These are phyloP conservation scores for Juglanconis oblonga DNA, from an alignment of 2,329 filamentous ascomycete genomes.

Conservation along the genomic window DNA sequence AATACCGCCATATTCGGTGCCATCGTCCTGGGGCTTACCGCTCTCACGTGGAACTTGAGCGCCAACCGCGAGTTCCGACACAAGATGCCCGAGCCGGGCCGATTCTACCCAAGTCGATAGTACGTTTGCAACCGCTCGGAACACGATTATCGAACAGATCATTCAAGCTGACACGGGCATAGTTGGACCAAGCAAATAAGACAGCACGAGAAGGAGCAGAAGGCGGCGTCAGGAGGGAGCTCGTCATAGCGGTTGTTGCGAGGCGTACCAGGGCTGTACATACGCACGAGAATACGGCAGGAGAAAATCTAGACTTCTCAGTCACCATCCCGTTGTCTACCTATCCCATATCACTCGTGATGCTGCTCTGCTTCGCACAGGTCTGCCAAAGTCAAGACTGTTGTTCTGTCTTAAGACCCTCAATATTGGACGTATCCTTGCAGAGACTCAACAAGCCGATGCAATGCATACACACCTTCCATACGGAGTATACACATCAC, in stretches of 20 bases:
- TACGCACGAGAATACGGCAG: not conserved
- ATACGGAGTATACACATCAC: too few species aligned
- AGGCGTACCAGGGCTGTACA: not conserved
- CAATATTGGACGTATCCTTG: too few species aligned
- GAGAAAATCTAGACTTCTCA: not conserved
- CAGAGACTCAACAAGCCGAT: too few species aligned
- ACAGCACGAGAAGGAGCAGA: conserved; percentile 38
- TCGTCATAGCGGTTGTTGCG: not conserved
- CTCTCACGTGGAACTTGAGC: conserved; percentile 66
- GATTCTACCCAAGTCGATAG: conserved; percentile 87
- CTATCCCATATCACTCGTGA: too few species aligned
- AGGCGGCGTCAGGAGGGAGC: conserved; percentile 22
- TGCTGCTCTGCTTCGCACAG: not conserved
- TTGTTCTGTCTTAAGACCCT: too few species aligned
- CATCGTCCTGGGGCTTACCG: conserved; percentile 58
- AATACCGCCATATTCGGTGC: conserved; percentile 62
- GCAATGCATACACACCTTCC: too few species aligned
- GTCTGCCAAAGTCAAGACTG: not conserved
- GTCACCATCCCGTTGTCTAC: too few species aligned
- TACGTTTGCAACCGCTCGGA: conserved; percentile 41
- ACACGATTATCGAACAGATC: too few species aligned
- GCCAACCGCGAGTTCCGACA: conserved; percentile 70
- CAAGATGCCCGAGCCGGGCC: conserved; percentile 73
- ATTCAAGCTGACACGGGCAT: not conserved
- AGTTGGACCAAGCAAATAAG: conserved; percentile 46